phyloP scores from a whole-genome alignment of 2,329 filamentous ascomycete genomes.

The Venturia asperata region DNA sequence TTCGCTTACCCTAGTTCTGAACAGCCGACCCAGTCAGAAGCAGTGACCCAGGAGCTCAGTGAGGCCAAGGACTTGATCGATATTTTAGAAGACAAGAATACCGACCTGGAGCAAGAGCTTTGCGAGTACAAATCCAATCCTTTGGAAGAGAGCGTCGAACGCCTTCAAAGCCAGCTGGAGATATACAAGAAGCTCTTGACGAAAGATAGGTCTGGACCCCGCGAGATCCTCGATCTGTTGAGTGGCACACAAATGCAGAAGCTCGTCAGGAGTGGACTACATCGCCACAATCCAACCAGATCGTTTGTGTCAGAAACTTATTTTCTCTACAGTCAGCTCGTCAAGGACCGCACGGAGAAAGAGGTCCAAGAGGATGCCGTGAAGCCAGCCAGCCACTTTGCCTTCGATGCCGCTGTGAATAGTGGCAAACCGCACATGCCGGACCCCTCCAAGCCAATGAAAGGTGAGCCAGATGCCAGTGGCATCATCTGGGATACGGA shows the following conservation, averaged over 20 bases:
- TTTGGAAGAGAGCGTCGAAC: not conserved
- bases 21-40: not conserved
- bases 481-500: not conserved
- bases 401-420: not conserved
- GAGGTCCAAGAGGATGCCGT: not conserved
- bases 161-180: conserved; percentile 1
- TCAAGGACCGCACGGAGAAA: conserved; percentile 1
- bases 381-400: not conserved
- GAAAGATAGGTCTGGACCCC: conserved; percentile 1
- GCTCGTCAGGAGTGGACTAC: conserved; percentile 3
- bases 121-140: not conserved
- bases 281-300: conserved; percentile 3
- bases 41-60: not conserved
- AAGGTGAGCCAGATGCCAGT: not conserved
- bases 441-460: not conserved
- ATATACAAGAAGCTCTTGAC: conserved; percentile 2
- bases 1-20: not conserved
- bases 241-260: conserved; percentile 5
- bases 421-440: not conserved
- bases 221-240: not conserved
- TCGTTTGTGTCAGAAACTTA: not conserved
- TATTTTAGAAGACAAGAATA: not conserved
- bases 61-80: not conserved
- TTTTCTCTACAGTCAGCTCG: not conserved
- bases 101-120: not conserved